phyloP scores from a whole-genome alignment of 768 basidiomycete genomes.

The Fomitopsis pulvina region DNA sequence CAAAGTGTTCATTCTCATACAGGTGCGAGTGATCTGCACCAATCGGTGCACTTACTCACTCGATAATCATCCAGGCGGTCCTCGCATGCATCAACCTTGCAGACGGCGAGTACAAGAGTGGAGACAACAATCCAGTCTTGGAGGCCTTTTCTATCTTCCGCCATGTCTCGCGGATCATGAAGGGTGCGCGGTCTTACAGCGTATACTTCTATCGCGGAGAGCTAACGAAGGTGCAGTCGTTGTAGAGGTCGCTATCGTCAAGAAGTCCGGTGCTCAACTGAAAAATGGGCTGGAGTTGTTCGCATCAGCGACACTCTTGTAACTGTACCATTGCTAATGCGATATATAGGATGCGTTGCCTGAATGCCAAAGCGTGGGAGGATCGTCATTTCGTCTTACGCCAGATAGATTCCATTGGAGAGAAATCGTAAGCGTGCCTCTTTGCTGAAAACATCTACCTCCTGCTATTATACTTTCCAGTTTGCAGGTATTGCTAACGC shows the following conservation, averaged over 20 bases:
- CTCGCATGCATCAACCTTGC: constrained; percentile 67
- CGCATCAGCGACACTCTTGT: constrained; percentile 16
- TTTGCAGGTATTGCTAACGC: constrained; percentile 18
- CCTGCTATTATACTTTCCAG: constrained; percentile 5
- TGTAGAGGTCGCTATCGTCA: constrained; percentile 68
- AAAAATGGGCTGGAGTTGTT: constrained; percentile 74
- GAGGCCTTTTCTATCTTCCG: constrained; percentile 69
- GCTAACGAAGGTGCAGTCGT: constrained; percentile 41
- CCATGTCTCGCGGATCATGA: constrained; percentile 68
- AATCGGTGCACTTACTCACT: constrained; percentile 1
- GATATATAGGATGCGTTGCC: constrained; percentile 53
- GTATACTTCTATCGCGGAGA: constrained; percentile 3
- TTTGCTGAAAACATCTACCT: background rate
- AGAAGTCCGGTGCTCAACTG: constrained; percentile 57
- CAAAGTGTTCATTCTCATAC: constrained; percentile 77
- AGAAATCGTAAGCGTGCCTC: constrained; percentile 65
- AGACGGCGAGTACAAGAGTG: constrained; percentile 58
- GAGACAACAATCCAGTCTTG: constrained; percentile 64
- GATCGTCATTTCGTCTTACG: constrained; percentile 76
- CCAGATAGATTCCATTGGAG: constrained; percentile 87
- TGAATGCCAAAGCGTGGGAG: constrained; percentile 89
- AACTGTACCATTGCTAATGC: background rate
- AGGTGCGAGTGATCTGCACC: constrained; percentile 37
- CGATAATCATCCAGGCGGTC: constrained; percentile 46
- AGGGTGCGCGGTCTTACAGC: constrained; percentile 40